phyloP scores from a whole-genome alignment of 2,329 filamentous ascomycete genomes.

The Talaromyces sp. region DNA sequence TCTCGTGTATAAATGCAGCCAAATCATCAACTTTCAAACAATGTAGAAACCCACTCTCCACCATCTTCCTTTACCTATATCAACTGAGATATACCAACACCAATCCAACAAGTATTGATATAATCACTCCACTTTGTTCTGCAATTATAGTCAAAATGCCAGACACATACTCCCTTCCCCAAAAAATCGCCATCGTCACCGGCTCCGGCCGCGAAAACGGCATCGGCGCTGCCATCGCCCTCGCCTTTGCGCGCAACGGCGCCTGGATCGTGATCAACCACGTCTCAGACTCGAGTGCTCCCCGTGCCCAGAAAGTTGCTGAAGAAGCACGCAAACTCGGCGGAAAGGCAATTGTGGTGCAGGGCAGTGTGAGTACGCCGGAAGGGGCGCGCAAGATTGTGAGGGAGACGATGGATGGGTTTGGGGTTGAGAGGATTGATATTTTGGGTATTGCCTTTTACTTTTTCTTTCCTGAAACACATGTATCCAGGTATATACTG shows the following conservation, averaged over 20 bases:
- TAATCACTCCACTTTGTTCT: too few relatives aligned
- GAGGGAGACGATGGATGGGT: neutral
- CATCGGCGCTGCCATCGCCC: conserved; percentile 6
- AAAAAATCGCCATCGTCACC: conserved; percentile 3
- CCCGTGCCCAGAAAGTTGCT: neutral
- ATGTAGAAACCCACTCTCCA: too few relatives aligned
- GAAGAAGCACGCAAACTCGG: neutral
- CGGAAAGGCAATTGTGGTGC: neutral
- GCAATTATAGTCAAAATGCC: too few relatives aligned
- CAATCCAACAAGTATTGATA: too few relatives aligned
- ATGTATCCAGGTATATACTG: neutral
- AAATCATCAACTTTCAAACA: too few relatives aligned
- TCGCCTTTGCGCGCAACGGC: conserved; percentile 4
- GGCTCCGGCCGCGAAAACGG: conserved; percentile 6
- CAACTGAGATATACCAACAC: too few relatives aligned
- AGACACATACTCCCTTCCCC: conserved; percentile 4
- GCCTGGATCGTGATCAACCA: conserved; percentile 3
- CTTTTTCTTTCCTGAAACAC: too few relatives aligned
- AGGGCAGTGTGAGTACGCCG: neutral
- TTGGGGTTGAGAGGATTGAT: neutral
- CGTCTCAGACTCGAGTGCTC: neutral
- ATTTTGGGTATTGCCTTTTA: neutral
- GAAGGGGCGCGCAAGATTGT: neutral
- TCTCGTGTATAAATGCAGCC: too few relatives aligned
- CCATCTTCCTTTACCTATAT: too few relatives aligned